Conservation (phyloP, 495 filamentous ascomycete genomes). For the Tetracladium setigerum region DNA sequence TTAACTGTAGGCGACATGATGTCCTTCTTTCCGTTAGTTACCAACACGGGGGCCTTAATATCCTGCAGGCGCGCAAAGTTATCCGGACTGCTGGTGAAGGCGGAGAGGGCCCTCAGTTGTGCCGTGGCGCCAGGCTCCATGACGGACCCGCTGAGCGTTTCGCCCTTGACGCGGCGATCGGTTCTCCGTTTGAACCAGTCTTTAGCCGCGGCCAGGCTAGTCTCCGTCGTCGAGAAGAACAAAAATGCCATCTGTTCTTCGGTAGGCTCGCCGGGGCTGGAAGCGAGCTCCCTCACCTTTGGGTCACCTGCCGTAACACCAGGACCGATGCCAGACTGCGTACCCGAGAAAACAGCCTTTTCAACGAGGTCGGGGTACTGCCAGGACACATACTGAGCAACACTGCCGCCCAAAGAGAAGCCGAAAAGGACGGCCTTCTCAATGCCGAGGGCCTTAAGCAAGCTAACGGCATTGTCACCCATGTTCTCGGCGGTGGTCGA, state of each 20-base stretch:
- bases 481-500: conserved; percentile 14
- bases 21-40: conserved; percentile 29
- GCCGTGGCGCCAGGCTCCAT: neutral
- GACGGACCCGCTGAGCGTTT: conserved; percentile 2
- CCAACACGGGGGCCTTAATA: conserved; percentile 26
- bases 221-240: conserved; percentile 3
- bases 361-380: conserved; percentile 13
- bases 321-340: neutral
- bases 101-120: neutral
- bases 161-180: neutral
- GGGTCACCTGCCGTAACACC: conserved; percentile 1
- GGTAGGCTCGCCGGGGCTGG: neutral
- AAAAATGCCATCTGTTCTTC: conserved; percentile 6
- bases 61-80: conserved; percentile 20
- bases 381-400: conserved; percentile 23
- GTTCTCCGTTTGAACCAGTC: conserved; percentile 4
- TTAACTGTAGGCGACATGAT: conserved; percentile 25
- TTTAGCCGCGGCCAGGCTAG: neutral
- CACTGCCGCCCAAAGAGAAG: conserved; percentile 26
- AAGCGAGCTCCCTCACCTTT: neutral
- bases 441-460: conserved; percentile 24
- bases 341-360: conserved; percentile 20
- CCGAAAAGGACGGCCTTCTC: conserved; percentile 25
- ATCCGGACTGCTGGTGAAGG: conserved; percentile 20
- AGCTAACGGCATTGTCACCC: conserved; percentile 24